Percentiles rank a stretch among this genome's conserved stretches.
Evolutionary conservation across 116 monocot genomes (phyloP).

Genomic region (Dioscorea cayenensis): DNA sequence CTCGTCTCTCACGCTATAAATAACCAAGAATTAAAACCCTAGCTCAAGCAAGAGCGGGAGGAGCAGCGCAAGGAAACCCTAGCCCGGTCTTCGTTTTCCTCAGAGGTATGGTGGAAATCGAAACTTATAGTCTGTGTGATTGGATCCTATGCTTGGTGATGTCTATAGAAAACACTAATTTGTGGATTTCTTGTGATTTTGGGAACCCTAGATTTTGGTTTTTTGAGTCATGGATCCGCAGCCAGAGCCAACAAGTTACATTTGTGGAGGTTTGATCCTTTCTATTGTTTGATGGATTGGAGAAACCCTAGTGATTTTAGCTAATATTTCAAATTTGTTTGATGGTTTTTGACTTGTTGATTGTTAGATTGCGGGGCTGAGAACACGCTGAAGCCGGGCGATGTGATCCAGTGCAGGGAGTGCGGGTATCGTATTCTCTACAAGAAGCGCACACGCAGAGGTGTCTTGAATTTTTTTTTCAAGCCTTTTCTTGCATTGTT

Average conservation of each 20-base stretch:
- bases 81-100: neutral
- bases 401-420: constrained; percentile 81
- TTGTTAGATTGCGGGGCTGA: constrained; percentile 64
- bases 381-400: constrained; percentile 79
- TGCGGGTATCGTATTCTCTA: constrained; percentile 90
- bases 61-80: neutral
- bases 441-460: constrained; percentile 90
- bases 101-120: neutral
- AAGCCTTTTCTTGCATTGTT: neutral
- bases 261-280: constrained; percentile 58
- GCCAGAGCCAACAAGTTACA: constrained; percentile 67
- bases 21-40: too few species aligned
- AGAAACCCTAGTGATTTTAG: neutral
- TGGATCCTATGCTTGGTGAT: neutral
- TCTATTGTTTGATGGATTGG: neutral
- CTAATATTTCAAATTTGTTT: neutral
- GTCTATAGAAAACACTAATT: neutral
- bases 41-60: too few species aligned
- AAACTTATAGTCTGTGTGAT: neutral
- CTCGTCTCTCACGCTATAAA: too few species aligned
- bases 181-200: neutral
- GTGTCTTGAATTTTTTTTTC: constrained; percentile 17
- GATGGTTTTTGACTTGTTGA: neutral
- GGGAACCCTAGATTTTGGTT: constrained; percentile 3
- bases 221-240: constrained; percentile 52